A percentile compares a stretch with the other conserved stretches of the same genome.
Conservation (phyloP, 164 flowering plant species). For the Chimonanthus praecox region DNA sequence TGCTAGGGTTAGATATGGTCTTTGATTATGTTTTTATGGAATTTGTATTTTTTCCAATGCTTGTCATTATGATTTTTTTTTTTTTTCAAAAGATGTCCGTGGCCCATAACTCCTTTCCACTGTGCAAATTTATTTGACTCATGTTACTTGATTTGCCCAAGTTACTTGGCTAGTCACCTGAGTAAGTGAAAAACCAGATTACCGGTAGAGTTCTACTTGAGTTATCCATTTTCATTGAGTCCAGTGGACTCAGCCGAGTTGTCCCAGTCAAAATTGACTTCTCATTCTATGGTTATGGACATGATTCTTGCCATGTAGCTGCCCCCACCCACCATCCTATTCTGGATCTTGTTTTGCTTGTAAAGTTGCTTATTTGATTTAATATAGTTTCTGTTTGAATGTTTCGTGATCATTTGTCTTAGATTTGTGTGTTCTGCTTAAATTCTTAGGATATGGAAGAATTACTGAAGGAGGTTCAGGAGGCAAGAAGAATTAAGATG, state of each 20-base stretch:
- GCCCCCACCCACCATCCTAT: background rate
- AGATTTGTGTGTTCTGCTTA: background rate
- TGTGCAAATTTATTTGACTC: too few relatives aligned
- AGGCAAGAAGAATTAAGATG: constrained; percentile 87
- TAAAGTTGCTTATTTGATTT: background rate
- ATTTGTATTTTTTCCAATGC: background rate
- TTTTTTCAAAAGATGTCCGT: too few relatives aligned
- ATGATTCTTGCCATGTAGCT: background rate
- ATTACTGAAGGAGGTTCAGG: constrained; percentile 89
- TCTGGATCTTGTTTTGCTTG: background rate
- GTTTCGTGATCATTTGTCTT: background rate
- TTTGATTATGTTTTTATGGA: background rate
- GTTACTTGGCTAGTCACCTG: too few relatives aligned
- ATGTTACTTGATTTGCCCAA: too few relatives aligned
- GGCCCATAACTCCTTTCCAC: too few relatives aligned
- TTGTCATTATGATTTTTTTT: too few relatives aligned
- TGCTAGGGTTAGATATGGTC: background rate
- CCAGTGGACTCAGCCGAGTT: too few relatives aligned
- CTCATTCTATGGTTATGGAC: background rate
- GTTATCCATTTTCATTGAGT: too few relatives aligned
- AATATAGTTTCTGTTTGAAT: background rate
- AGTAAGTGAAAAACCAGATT: too few relatives aligned
- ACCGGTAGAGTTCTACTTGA: too few relatives aligned
- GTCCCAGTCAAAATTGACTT: too few relatives aligned
- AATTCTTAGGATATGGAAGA: constrained; percentile 56